Evolutionary conservation across 108 stramenopile species (phyloP).

Genomic region (Pseudonitzschia multistriata): DNA sequence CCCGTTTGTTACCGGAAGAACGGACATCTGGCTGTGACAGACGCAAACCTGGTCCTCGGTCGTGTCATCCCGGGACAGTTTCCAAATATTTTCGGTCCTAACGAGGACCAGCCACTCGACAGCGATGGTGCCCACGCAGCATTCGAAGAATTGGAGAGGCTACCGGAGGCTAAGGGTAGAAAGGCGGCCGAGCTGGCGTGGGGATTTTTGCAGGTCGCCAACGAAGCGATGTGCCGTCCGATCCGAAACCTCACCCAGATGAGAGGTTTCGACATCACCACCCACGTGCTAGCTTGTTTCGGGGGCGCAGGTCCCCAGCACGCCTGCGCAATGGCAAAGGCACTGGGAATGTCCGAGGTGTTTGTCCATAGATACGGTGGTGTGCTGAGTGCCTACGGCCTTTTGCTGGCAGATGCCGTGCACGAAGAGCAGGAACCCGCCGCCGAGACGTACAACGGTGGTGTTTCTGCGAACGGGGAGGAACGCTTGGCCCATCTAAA

Average conservation of each 20-base stretch:
- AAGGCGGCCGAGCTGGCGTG: constrained; percentile 88
- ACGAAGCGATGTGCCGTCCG: constrained; percentile 99
- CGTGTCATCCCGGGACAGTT: constrained; percentile 90
- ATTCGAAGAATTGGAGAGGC: constrained; percentile 71
- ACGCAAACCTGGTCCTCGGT: constrained; percentile 96
- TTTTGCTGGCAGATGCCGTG: constrained; percentile 93
- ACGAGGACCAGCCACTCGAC: constrained; percentile 95
- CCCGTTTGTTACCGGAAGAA: constrained; percentile 98
- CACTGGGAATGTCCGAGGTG: constrained; percentile 90
- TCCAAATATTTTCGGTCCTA: constrained; percentile 94
- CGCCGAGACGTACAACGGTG: constrained; percentile 52
- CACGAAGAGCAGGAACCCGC: constrained; percentile 93
- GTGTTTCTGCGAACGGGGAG: constrained; percentile 50
- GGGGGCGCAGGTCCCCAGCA: constrained; percentile 99
- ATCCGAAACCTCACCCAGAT: constrained; percentile 98
- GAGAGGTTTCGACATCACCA: constrained; percentile 89
- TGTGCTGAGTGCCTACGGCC: constrained; percentile 94
- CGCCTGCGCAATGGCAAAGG: constrained; percentile 82
- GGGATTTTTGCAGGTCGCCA: constrained; percentile 97
- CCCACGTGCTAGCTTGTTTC: constrained; percentile 91
- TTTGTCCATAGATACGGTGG: constrained; percentile 95
- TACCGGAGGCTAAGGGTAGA: constrained; percentile 63
- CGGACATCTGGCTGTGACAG: constrained; percentile 96
- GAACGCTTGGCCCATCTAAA: constrained; percentile 58
- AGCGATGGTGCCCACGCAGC: constrained; percentile 80